phyloP scores from a whole-genome alignment of 768 basidiomycete genomes.

The Kwoniella shandongensis region DNA sequence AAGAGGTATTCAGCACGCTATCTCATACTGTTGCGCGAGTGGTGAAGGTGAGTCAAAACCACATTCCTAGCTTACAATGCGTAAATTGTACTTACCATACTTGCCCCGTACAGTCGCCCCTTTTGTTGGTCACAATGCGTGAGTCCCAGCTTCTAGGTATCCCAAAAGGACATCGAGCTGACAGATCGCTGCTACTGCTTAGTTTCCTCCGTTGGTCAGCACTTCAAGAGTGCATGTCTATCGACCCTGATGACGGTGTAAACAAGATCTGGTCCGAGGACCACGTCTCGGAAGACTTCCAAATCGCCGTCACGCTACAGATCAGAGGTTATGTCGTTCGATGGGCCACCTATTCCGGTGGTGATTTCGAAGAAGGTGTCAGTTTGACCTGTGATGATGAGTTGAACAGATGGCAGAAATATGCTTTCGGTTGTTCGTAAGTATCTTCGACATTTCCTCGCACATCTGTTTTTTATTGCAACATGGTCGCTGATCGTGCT shows the following conservation, averaged over 20 bases:
- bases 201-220: conserved; percentile 89
- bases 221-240: conserved; percentile 73
- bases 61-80: background rate
- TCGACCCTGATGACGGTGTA: conserved; percentile 65
- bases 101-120: conserved; percentile 34
- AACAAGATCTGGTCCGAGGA: conserved; percentile 79
- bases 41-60: conserved; percentile 42
- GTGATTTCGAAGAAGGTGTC: conserved; percentile 89
- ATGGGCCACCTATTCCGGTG: conserved; percentile 76
- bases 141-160: conserved; percentile 4
- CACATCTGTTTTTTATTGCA: background rate
- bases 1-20: conserved; percentile 67
- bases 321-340: conserved; percentile 56
- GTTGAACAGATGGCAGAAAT: conserved; percentile 86
- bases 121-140: conserved; percentile 52
- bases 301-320: conserved; percentile 75
- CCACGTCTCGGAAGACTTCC: conserved; percentile 81
- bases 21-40: conserved; percentile 49
- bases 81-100: background rate
- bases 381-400: conserved; percentile 86
- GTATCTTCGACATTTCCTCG: conserved; percentile 12
- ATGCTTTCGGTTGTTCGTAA: conserved; percentile 49
- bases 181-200: conserved; percentile 49
- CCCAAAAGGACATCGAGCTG: conserved; percentile 8
- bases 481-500: no score